phyloP scores from a whole-genome alignment of 306 rosid genomes.

The Castanopsis chinensis region DNA sequence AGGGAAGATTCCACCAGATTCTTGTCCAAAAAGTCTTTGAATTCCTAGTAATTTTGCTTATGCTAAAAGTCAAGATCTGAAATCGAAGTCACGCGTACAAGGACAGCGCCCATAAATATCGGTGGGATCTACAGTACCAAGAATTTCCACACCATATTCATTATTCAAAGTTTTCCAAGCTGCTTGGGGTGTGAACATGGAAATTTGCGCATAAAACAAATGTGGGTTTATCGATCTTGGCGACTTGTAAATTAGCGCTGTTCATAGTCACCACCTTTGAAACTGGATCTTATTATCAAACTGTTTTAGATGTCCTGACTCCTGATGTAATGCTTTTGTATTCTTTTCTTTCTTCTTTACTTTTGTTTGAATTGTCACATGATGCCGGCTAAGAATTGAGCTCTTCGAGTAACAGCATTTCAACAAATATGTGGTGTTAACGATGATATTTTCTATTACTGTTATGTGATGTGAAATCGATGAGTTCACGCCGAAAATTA shows the following conservation, averaged over 20 bases:
- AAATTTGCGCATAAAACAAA: background rate
- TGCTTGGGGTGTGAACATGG: background rate
- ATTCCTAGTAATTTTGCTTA: too few relatives aligned
- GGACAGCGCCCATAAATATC: background rate
- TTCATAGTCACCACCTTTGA: too few relatives aligned
- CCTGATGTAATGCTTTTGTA: background rate
- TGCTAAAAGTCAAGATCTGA: background rate
- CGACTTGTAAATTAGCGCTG: too few relatives aligned
- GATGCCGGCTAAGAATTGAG: too few relatives aligned
- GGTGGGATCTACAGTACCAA: background rate
- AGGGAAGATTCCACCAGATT: background rate
- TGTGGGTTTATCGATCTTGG: background rate
- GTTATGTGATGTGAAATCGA: too few relatives aligned
- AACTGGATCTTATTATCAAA: background rate
- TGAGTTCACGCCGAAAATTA: too few relatives aligned
- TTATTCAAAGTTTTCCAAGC: background rate
- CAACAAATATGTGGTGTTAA: too few relatives aligned
- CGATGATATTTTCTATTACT: too few relatives aligned
- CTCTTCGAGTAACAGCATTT: too few relatives aligned
- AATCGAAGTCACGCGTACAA: background rate
- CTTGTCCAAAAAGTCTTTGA: background rate
- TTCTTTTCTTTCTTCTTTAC: background rate
- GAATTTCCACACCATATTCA: background rate
- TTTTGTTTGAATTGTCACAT: too few relatives aligned
- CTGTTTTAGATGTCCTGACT: background rate